Evolutionary conservation across 192 early-diverging fungal genomes (phyloP).

Genomic region (Gryganskiella cystojenkinii): DNA sequence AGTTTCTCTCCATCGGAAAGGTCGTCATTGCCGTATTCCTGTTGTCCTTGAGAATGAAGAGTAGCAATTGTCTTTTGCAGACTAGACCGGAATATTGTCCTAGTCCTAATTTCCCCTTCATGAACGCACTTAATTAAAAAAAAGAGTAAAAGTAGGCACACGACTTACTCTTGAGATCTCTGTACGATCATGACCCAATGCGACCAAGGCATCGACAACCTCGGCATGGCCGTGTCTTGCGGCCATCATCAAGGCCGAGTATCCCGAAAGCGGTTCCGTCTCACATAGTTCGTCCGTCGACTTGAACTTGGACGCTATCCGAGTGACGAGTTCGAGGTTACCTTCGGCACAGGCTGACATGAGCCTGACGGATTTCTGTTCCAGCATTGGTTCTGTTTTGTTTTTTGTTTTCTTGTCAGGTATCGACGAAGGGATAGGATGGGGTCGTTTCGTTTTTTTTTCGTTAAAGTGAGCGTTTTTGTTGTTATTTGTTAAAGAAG

Average conservation of each 20-base stretch:
- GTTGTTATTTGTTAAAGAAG: no score
- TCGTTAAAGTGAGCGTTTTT: no score
- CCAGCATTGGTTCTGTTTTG: slow-evolving; percentile 22
- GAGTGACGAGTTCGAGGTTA: slow-evolving; percentile 39
- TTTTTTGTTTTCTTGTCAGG: neutral
- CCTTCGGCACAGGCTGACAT: slow-evolving; percentile 42
- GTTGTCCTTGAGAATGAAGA: no score
- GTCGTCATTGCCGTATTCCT: no score
- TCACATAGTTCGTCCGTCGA: slow-evolving; percentile 31
- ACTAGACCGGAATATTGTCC: no score
- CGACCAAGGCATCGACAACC: slow-evolving; percentile 39
- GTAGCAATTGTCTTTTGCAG: no score
- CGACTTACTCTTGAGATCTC: slow-evolving; percentile 38
- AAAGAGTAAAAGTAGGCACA: neutral
- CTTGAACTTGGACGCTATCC: slow-evolving; percentile 48
- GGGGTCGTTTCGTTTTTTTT: no score
- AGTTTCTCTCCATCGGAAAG: no score
- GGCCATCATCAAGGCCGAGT: slow-evolving; percentile 46
- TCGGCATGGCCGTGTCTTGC: slow-evolving; percentile 43
- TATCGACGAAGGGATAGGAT: no score
- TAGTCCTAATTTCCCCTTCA: no score
- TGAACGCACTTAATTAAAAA: slow-evolving; percentile 6
- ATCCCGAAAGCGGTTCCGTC: slow-evolving; percentile 32
- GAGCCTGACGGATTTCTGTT: slow-evolving; percentile 39
- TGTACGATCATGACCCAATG: slow-evolving; percentile 35